Evolutionary conservation across 2,329 filamentous ascomycete genomes (phyloP).

Genomic region (Aspergillus viridinutans): DNA sequence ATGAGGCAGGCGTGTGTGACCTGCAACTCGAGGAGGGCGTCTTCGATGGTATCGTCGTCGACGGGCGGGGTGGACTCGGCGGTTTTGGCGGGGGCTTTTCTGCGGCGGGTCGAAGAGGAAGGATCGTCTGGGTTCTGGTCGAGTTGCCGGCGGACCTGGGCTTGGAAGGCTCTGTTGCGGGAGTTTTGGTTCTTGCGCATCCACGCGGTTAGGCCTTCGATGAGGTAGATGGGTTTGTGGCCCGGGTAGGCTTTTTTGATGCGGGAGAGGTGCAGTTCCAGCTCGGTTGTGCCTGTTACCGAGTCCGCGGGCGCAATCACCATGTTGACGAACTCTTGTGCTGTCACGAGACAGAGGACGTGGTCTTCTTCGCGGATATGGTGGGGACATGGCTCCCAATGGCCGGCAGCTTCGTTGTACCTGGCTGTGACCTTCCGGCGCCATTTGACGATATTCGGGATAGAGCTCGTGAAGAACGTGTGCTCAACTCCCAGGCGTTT

Average conservation of each 20-base stretch:
- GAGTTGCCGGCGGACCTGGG: slow-evolving; percentile 55
- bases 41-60: slow-evolving; percentile 65
- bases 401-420: slow-evolving; percentile 57
- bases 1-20: slow-evolving; percentile 63
- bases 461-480: slow-evolving; percentile 33
- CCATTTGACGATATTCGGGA: slow-evolving; percentile 61
- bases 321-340: slow-evolving; percentile 63
- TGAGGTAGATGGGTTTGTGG: slow-evolving; percentile 62
- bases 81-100: slow-evolving; percentile 35
- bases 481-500: slow-evolving; percentile 39
- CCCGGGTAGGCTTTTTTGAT: slow-evolving; percentile 53
- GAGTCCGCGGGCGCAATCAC: slow-evolving; percentile 38
- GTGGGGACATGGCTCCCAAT: slow-evolving; percentile 60
- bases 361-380: slow-evolving; percentile 55
- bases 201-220: slow-evolving; percentile 65
- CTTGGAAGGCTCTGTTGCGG: slow-evolving; percentile 64
- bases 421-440: slow-evolving; percentile 61
- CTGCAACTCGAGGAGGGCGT: slow-evolving; percentile 66
- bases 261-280: slow-evolving; percentile 57
- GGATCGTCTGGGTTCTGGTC: slow-evolving; percentile 11
- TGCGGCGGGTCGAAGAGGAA: slow-evolving; percentile 16
- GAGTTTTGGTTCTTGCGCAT: slow-evolving; percentile 64
- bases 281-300: slow-evolving; percentile 32
- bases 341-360: slow-evolving; percentile 58
- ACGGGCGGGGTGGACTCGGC: slow-evolving; percentile 48